phyloP scores from a whole-genome alignment of 2,329 filamentous ascomycete species.

The Ilyonectria mors-panacis region DNA sequence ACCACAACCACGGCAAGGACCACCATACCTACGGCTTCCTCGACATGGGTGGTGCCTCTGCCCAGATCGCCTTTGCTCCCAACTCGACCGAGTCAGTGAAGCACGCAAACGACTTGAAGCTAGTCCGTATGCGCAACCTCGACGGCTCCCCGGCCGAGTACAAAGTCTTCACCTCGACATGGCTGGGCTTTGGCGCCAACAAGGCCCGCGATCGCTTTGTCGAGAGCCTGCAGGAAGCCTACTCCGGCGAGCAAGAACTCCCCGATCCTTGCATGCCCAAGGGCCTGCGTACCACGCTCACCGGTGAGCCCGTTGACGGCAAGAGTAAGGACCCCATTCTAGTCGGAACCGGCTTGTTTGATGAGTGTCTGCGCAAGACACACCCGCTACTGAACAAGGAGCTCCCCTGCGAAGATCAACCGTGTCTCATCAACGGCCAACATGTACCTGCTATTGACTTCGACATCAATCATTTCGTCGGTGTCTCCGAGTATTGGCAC shows the following conservation, averaged over 20 bases:
- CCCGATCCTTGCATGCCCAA: constrained; percentile 92
- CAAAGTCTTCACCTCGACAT: constrained; percentile 94
- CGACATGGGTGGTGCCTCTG: constrained; percentile 98
- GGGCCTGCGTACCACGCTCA: constrained; percentile 80
- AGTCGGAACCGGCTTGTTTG: constrained; percentile 88
- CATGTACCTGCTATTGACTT: constrained; percentile 98
- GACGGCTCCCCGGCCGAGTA: constrained; percentile 86
- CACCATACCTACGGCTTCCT: constrained; percentile 98
- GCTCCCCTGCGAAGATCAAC: constrained; percentile 83
- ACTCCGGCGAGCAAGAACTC: constrained; percentile 74
- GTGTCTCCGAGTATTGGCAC: constrained; percentile 99
- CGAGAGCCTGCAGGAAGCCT: constrained; percentile 79
- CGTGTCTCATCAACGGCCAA: constrained; percentile 91
- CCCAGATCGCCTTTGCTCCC: constrained; percentile 97
- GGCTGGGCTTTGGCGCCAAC: constrained; percentile 98
- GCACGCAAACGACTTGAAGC: constrained; percentile 89
- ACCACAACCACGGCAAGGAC: constrained; percentile 85
- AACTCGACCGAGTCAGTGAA: constrained; percentile 92
- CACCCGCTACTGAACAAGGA: constrained; percentile 93
- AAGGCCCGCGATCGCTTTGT: constrained; percentile 90
- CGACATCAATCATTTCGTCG: constrained; percentile 96
- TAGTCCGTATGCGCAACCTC: constrained; percentile 87
- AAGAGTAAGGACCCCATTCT: constrained; percentile 67
- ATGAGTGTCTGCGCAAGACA: constrained; percentile 85
- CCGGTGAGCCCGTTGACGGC: constrained; percentile 71